A percentile compares a stretch with the other conserved stretches of the same genome.
Evolutionary conservation across 371 early-diverging fungal species (phyloP).

Genomic region (Mortierella sp.): DNA sequence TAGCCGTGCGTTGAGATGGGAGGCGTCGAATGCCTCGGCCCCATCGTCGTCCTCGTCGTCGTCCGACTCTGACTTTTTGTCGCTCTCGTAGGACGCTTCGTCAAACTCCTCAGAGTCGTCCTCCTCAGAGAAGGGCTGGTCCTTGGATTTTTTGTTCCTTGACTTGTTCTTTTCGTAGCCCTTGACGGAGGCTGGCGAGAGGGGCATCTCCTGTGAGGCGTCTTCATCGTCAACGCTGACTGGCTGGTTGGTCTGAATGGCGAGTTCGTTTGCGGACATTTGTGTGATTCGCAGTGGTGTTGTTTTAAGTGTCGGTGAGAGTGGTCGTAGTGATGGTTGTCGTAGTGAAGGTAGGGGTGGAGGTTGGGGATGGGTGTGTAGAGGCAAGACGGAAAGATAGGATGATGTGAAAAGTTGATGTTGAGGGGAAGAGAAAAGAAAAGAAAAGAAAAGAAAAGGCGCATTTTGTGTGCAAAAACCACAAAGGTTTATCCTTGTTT

Average conservation of each 20-base stretch:
- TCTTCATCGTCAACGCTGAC: slow-evolving; percentile 29
- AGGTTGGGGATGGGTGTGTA: background rate
- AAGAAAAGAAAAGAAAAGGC: background rate
- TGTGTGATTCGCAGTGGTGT: background rate
- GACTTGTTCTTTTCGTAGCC: slow-evolving; percentile 37
- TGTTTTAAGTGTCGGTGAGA: background rate
- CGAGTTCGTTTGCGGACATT: slow-evolving; percentile 25
- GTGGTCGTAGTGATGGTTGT: background rate
- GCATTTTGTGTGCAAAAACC: too few species aligned
- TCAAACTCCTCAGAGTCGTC: slow-evolving; percentile 57
- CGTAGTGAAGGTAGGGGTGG: background rate
- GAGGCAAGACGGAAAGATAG: background rate
- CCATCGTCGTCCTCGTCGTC: slow-evolving; percentile 62
- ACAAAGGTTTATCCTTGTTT: background rate
- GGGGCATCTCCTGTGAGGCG: slow-evolving; percentile 31
- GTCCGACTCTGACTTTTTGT: slow-evolving; percentile 42
- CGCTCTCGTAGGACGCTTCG: slow-evolving; percentile 43
- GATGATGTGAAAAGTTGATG: background rate
- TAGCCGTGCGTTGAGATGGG: slow-evolving; percentile 65
- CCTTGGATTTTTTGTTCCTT: slow-evolving; percentile 3
- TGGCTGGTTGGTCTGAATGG: slow-evolving; percentile 27
- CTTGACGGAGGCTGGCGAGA: slow-evolving; percentile 48
- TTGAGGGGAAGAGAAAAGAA: background rate
- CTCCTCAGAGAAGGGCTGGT: slow-evolving; percentile 40
- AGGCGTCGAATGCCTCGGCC: slow-evolving; percentile 62